A percentile compares a stretch with the other conserved stretches of the same genome.
These are phyloP conservation scores for Salix koriyanagi DNA, from an alignment of 345 rosid genomes.

Conservation along the genomic window DNA sequence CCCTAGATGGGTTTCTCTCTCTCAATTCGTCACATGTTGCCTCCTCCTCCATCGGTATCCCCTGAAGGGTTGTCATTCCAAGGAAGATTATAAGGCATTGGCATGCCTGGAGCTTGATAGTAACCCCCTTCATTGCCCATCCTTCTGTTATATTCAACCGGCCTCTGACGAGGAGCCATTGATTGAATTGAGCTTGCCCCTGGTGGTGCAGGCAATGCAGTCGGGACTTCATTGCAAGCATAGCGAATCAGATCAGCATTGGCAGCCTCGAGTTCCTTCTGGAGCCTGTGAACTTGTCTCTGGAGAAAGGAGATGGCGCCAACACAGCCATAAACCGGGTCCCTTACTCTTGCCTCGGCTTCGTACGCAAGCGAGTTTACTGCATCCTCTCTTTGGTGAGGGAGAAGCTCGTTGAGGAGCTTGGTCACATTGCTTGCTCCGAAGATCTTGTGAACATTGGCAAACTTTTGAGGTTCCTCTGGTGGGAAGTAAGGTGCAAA, in stretches of 20 bases:
- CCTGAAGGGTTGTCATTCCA: slow-evolving; percentile 43
- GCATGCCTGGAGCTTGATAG: slow-evolving; percentile 17
- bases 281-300: slow-evolving; percentile 82
- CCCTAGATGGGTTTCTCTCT: slow-evolving; percentile 25
- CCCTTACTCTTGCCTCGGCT: slow-evolving; percentile 90
- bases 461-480: slow-evolving; percentile 92
- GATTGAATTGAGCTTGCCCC: slow-evolving; percentile 9
- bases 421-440: slow-evolving; percentile 94
- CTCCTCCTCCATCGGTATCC: slow-evolving; percentile 39
- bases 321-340: slow-evolving; percentile 87
- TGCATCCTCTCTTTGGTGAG: slow-evolving; percentile 93
- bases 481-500: slow-evolving; percentile 97
- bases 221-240: slow-evolving; percentile 20
- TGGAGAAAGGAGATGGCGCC: slow-evolving; percentile 90
- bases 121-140: slow-evolving; percentile 27
- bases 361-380: slow-evolving; percentile 91
- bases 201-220: slow-evolving; percentile 17
- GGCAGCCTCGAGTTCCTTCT: slow-evolving; percentile 83
- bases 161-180: slow-evolving; percentile 13
- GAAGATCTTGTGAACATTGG: slow-evolving; percentile 90
- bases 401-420: slow-evolving; percentile 81
- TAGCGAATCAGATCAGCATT: slow-evolving; percentile 75
- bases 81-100: slow-evolving; percentile 22
- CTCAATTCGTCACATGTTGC: slow-evolving; percentile 38
- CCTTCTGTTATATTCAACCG: slow-evolving; percentile 27